Conservation (phyloP, 257 asterid species). For the Gentiana macrophylla region DNA sequence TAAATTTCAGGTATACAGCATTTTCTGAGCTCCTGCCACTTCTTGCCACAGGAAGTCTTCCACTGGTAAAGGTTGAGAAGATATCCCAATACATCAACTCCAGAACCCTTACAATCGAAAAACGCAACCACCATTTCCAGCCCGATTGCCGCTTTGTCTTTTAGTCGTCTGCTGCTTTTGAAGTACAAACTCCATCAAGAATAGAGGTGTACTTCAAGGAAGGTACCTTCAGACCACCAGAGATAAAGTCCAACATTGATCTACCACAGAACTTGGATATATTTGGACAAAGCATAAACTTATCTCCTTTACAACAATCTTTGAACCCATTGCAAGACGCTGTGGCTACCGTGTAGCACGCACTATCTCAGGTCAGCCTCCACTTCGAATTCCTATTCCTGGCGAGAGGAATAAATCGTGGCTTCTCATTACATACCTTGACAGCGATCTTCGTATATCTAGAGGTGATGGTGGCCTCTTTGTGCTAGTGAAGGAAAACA, state of each 20-base stretch:
- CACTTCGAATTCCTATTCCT: slow-evolving; percentile 75
- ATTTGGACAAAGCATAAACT: slow-evolving; percentile 71
- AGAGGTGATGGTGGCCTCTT: slow-evolving; percentile 96
- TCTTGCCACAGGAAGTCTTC: slow-evolving; percentile 68
- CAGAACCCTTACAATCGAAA: slow-evolving; percentile 51
- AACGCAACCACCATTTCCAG: slow-evolving; percentile 54
- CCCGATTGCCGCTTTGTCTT: slow-evolving; percentile 57
- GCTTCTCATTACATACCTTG: slow-evolving; percentile 80
- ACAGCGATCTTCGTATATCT: slow-evolving; percentile 77
- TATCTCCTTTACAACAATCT: slow-evolving; percentile 52
- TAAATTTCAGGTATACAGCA: slow-evolving; percentile 71
- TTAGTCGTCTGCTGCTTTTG: slow-evolving; percentile 77
- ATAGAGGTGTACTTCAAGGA: slow-evolving; percentile 89
- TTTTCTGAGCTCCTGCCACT: slow-evolving; percentile 90
- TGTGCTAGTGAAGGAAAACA: slow-evolving; percentile 89
- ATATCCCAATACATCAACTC: slow-evolving; percentile 66
- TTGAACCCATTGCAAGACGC: slow-evolving; percentile 59
- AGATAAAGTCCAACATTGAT: slow-evolving; percentile 70
- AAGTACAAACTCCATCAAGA: slow-evolving; percentile 77
- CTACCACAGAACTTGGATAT: slow-evolving; percentile 57
- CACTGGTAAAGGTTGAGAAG: slow-evolving; percentile 73
- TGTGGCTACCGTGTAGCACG: slow-evolving; percentile 56
- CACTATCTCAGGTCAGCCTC: slow-evolving; percentile 74
- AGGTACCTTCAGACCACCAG: slow-evolving; percentile 83
- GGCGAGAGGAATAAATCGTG: slow-evolving; percentile 67